These are phyloP conservation scores for Sarocladium brachiariae DNA, from an alignment of 2,329 filamentous ascomycete genomes.

Conservation along the genomic window DNA sequence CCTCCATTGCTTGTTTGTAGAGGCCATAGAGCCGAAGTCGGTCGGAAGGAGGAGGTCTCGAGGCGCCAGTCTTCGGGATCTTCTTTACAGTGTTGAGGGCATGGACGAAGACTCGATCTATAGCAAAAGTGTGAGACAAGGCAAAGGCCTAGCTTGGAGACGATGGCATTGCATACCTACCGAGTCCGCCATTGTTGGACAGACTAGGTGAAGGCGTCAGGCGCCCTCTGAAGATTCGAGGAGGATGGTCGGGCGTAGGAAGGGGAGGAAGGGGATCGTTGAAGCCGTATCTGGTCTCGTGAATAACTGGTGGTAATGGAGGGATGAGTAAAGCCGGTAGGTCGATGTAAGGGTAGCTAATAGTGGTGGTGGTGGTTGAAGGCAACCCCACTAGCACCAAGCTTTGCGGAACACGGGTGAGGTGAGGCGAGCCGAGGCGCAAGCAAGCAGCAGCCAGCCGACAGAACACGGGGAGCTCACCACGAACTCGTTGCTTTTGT, in stretches of 20 bases:
- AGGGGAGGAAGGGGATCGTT: not conserved
- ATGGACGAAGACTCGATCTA: constrained; percentile 98
- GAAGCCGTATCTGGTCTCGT: not conserved
- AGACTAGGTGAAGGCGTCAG: constrained; percentile 6
- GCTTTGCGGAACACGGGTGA: not conserved
- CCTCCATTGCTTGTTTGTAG: constrained; percentile 99
- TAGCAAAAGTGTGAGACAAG: constrained; percentile 1
- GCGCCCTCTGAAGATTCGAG: not conserved
- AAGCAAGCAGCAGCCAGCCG: not conserved
- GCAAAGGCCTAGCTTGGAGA: not conserved
- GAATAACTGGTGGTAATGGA: not conserved
- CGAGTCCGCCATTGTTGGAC: constrained; percentile 30
- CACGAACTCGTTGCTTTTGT: no score
- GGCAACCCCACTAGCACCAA: not conserved
- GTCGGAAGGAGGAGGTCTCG: constrained; percentile 77
- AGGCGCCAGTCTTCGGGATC: constrained; percentile 86
- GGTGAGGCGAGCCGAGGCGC: constrained; percentile 9
- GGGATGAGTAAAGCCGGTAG: not conserved
- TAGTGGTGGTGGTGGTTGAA: constrained; percentile 1
- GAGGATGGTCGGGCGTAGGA: not conserved
- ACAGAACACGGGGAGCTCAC: no score
- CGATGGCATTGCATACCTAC: constrained; percentile 22
- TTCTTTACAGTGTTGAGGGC: constrained; percentile 98
- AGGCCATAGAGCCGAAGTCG: constrained; percentile 91
- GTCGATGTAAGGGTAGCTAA: not conserved